Conservation (phyloP, 352 stramenopile species). For the Aphanomyces cochlioides region DNA sequence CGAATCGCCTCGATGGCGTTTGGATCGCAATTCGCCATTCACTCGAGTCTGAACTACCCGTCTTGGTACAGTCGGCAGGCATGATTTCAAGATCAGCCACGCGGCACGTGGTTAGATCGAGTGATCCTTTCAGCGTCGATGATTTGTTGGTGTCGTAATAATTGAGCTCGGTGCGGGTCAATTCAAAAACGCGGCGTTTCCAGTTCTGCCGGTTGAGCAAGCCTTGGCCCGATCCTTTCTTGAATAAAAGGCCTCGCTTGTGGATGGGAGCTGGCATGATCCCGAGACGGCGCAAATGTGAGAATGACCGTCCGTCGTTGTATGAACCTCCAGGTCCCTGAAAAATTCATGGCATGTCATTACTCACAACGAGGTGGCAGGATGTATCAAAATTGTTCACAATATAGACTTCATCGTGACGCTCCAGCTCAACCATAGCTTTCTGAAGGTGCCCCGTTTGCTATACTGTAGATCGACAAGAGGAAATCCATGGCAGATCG, state of each 20-base stretch:
- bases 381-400: too few relatives aligned
- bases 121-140: not conserved
- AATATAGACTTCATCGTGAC: too few relatives aligned
- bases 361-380: too few relatives aligned
- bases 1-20: slow-evolving; percentile 48
- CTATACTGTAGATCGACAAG: too few relatives aligned
- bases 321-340: too few relatives aligned
- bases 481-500: too few relatives aligned
- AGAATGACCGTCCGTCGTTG: too few relatives aligned
- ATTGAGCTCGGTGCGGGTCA: slow-evolving; percentile 36
- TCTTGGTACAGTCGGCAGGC: slow-evolving; percentile 72
- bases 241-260: slow-evolving; percentile 45
- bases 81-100: slow-evolving; percentile 70
- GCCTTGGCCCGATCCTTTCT: slow-evolving; percentile 45
- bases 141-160: slow-evolving; percentile 34
- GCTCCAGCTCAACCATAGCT: too few relatives aligned
- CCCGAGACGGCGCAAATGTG: too few relatives aligned
- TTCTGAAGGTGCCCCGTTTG: too few relatives aligned
- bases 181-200: slow-evolving; percentile 50
- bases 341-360: too few relatives aligned
- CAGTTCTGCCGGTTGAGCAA: slow-evolving; percentile 47
- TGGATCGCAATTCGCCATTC: slow-evolving; percentile 80
- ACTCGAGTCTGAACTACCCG: slow-evolving; percentile 57
- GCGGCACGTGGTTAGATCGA: slow-evolving; percentile 60
- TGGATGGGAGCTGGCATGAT: not conserved